Conservation (phyloP, 768 basidiomycete genomes). For the Rhizopogon roseolus region DNA sequence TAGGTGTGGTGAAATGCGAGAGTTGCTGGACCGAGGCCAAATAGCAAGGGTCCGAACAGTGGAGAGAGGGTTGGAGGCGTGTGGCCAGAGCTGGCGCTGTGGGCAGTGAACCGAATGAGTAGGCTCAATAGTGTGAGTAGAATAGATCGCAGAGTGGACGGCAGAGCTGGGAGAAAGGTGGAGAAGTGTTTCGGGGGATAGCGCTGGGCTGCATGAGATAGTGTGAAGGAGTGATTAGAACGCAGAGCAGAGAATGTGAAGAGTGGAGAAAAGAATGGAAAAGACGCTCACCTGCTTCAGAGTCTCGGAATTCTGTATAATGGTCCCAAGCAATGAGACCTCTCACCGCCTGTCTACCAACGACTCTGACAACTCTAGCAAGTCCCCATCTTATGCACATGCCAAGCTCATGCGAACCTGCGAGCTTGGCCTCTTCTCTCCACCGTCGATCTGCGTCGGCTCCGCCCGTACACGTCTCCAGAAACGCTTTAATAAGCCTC, state of each 20-base stretch:
- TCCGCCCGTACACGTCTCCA: conserved; percentile 50
- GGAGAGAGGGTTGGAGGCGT: conserved; percentile 88
- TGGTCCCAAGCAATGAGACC: conserved; percentile 84
- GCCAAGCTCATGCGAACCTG: conserved; percentile 82
- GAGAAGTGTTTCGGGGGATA: conserved; percentile 75
- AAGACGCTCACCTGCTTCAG: conserved; percentile 68
- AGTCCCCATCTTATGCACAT: conserved; percentile 94
- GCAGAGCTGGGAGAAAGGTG: conserved; percentile 54
- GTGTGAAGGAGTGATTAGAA: conserved; percentile 8
- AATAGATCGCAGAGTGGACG: conserved; percentile 51
- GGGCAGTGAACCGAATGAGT: conserved; percentile 75
- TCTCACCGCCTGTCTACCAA: conserved; percentile 66
- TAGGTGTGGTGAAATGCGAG: conserved; percentile 56
- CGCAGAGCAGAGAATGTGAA: conserved; percentile 16
- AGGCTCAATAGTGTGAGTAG: conserved; percentile 74
- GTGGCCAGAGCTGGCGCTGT: conserved; percentile 81
- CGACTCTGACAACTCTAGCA: conserved; percentile 68
- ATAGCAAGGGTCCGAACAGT: conserved; percentile 85
- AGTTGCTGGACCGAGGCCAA: conserved; percentile 63
- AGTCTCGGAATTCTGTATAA: conserved; percentile 76
- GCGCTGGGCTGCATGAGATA: conserved; percentile 35
- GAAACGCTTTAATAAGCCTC: conserved; percentile 74
- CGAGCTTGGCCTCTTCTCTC: conserved; percentile 80
- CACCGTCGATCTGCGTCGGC: conserved; percentile 50
- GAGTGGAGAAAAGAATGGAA: conserved; percentile 7